Evolutionary conservation across 2,329 filamentous ascomycete species (phyloP), one percentile per base, ranked within the genome.

Genomic region (Colletotrichum agaves): DNA sequence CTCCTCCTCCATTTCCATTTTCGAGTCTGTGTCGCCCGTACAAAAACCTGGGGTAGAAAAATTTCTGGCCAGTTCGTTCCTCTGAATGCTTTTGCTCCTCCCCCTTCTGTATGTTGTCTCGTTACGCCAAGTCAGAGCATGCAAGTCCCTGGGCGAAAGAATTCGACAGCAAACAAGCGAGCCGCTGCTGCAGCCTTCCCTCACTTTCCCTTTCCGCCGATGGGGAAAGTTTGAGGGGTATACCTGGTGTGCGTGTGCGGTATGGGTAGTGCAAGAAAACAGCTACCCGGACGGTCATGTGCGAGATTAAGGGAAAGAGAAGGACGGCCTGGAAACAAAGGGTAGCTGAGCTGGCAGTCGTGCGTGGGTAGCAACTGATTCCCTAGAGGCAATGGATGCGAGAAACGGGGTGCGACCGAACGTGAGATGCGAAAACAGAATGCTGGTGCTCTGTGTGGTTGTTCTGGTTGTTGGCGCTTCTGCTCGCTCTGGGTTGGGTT

Each of bases 1-100:
- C 49, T 69, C 66, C 44, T 69, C 66, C 12, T 69, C 66, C 62
- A 69, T 69, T 5, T 56, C 59, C 50, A 53, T 39, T 15, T 53
- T 53, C 35, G 50, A 31, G 49, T 53, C 8, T 27, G 47, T 41
- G 23, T 47, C 53, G 31, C 65, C 61, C 39, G 27, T 27, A 3
- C 11, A 47, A 39, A 61, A 10, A n/a, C n/a, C n/a, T n/a, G n/a
- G n/a, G n/a, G n/a, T n/a, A n/a, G n/a, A n/a, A 27, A n/a, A 5
- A 4, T 19, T 13, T 43, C 27, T 53, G 17, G 17, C 50, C 43
- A 37, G 53, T 31, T 43, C 53, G 53, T 31, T 43, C 23, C 55
- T 58, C 27, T 21, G 52, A 37, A 10, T 33, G 33, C 52, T 35
- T 13, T 2, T 56, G 13, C 19, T 13, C 46, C 19, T 61, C 35